These are phyloP conservation scores for Globisporangium alternatum DNA, from an alignment of 352 stramenopile species.

Conservation along the genomic window DNA sequence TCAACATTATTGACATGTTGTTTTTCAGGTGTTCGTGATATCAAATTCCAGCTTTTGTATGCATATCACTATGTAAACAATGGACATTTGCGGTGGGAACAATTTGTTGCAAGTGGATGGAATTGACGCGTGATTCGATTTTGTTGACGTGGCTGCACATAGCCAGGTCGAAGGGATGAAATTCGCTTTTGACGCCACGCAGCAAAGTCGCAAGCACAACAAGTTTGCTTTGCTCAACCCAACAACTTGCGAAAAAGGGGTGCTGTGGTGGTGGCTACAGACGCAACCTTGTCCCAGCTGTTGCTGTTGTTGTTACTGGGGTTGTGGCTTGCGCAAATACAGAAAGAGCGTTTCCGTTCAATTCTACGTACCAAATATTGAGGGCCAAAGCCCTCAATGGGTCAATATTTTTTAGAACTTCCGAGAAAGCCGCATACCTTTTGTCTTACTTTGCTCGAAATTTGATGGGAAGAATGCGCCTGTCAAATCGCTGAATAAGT, in stretches of 20 bases:
- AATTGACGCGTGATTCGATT: no score
- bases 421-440: background rate
- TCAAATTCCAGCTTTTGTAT: no score
- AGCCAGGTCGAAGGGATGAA: constrained; percentile 7
- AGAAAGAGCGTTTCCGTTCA: constrained; percentile 8
- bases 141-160: background rate
- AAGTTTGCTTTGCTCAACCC: background rate
- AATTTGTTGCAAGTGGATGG: no score
- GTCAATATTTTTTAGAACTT: background rate
- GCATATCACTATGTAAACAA: no score
- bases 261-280: background rate
- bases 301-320: background rate
- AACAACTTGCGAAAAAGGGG: background rate
- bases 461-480: no score
- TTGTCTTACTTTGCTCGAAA: background rate
- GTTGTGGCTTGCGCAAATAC: background rate
- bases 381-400: no score
- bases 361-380: constrained; percentile 10
- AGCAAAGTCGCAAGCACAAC: background rate
- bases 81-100: no score
- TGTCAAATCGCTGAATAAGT: no score
- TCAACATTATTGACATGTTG: no score
- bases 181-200: background rate
- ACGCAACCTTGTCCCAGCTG: no score
- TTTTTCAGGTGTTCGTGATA: no score